phyloP scores from a whole-genome alignment of 257 asterid genomes.

The Verbascum thapsus region DNA sequence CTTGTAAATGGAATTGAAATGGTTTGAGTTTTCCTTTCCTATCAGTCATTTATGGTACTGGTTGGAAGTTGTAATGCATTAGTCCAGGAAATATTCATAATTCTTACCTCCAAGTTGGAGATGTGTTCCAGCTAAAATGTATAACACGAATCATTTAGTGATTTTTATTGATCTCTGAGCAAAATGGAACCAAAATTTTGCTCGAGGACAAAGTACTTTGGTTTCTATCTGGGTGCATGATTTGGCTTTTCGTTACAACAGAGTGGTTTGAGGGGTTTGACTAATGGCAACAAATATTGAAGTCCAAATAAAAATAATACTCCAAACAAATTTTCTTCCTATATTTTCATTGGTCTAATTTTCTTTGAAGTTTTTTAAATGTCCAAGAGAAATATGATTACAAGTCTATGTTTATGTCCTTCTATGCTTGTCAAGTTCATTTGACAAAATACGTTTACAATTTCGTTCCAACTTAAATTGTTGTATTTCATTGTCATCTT shows the following conservation, averaged over 20 bases:
- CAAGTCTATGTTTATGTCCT: neutral
- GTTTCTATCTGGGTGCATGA: conserved; percentile 6
- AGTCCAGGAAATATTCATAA: neutral
- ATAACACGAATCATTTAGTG: neutral
- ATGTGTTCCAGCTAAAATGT: neutral
- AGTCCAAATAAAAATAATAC: neutral
- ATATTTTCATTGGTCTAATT: neutral
- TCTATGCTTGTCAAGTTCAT: neutral
- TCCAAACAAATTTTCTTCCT: neutral
- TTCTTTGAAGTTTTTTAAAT: no score
- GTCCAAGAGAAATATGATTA: neutral
- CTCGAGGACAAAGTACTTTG: neutral
- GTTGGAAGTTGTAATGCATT: neutral
- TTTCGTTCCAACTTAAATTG: neutral
- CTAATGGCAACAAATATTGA: neutral
- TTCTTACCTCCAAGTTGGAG: neutral
- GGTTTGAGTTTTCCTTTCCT: conserved; percentile 11
- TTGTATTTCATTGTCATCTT: neutral
- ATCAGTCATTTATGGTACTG: neutral
- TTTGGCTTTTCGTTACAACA: neutral
- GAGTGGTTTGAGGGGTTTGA: neutral
- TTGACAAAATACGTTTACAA: neutral
- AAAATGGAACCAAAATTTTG: neutral
- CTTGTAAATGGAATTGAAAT: neutral
- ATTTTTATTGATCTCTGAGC: neutral